A percentile compares a stretch with the other conserved stretches of the same genome.
Evolutionary conservation across 768 basidiomycete species (phyloP).

Genomic region (Clavaria fumosa): DNA sequence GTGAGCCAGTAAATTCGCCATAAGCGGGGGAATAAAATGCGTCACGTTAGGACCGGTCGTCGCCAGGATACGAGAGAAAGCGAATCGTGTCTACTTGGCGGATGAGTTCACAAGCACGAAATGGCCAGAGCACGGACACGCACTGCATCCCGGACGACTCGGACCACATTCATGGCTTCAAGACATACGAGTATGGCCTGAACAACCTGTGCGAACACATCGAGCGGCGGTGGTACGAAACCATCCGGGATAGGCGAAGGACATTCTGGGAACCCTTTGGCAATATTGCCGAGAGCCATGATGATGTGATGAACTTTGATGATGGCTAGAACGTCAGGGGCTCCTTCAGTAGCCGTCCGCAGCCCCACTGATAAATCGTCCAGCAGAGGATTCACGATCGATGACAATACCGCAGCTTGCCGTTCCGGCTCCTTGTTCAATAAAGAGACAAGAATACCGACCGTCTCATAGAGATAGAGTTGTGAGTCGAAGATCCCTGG

Average conservation of each 20-base stretch:
- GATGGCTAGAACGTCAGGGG: slow-evolving; percentile 60
- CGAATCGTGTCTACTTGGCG: slow-evolving; percentile 59
- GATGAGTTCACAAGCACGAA: not conserved
- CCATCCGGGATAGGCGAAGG: slow-evolving; percentile 52
- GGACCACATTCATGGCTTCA: slow-evolving; percentile 75
- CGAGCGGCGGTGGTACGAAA: slow-evolving; percentile 54
- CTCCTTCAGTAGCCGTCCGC: slow-evolving; percentile 37
- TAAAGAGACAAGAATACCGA: slow-evolving; percentile 73
- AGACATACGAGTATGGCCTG: slow-evolving; percentile 78
- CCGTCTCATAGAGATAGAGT: slow-evolving; percentile 86
- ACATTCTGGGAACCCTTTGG: slow-evolving; percentile 93
- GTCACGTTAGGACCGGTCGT: slow-evolving; percentile 80
- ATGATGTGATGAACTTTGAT: slow-evolving; percentile 84
- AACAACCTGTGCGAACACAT: slow-evolving; percentile 72
- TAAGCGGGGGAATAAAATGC: slow-evolving; percentile 75
- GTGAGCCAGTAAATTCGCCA: slow-evolving; percentile 79
- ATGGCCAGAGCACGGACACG: slow-evolving; percentile 14
- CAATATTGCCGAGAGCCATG: slow-evolving; percentile 87
- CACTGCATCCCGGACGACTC: slow-evolving; percentile 87
- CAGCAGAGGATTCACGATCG: slow-evolving; percentile 71
- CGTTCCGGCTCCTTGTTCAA: slow-evolving; percentile 50
- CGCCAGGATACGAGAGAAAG: slow-evolving; percentile 85
- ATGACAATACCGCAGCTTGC: slow-evolving; percentile 53
- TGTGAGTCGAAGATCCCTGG: slow-evolving; percentile 70
- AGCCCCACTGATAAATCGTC: slow-evolving; percentile 48